Evolutionary conservation across 1,139 yeast genomes (phyloP).

Genomic region (Maudiozyma humilis): DNA sequence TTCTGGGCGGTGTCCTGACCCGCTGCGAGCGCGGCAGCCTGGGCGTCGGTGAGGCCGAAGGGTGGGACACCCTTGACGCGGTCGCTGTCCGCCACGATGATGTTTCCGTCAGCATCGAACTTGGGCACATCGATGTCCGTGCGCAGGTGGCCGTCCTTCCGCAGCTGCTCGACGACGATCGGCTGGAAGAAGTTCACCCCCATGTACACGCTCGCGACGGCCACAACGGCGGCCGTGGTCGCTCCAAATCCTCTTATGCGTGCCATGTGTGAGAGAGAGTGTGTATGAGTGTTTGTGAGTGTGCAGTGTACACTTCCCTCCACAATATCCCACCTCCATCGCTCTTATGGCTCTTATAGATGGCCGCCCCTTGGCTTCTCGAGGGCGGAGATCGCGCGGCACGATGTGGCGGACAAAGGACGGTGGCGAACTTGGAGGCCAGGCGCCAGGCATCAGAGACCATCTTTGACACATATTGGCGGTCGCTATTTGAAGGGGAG

Average conservation of each 20-base stretch:
- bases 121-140: constrained; percentile 43
- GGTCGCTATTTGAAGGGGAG: too few relatives aligned
- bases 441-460: too few relatives aligned
- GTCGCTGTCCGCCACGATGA: neutral
- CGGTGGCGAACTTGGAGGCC: too few relatives aligned
- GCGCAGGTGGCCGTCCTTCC: constrained; percentile 60
- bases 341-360: too few relatives aligned
- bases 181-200: constrained; percentile 71
- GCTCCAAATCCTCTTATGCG: constrained; percentile 33
- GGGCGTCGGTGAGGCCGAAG: neutral
- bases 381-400: too few relatives aligned
- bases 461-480: too few relatives aligned
- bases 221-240: constrained; percentile 32
- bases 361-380: too few relatives aligned
- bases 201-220: constrained; percentile 38
- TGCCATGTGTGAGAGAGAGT: constrained; percentile 22
- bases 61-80: neutral
- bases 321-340: neutral
- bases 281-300: neutral
- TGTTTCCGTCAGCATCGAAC: constrained; percentile 10
- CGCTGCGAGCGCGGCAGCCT: too few relatives aligned
- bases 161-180: constrained; percentile 56
- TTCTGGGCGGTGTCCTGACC: too few relatives aligned
- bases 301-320: neutral
- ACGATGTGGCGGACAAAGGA: too few relatives aligned